These are phyloP conservation scores for Psilocybe cyanescens DNA, from an alignment of 768 basidiomycete genomes.

Conservation along the genomic window DNA sequence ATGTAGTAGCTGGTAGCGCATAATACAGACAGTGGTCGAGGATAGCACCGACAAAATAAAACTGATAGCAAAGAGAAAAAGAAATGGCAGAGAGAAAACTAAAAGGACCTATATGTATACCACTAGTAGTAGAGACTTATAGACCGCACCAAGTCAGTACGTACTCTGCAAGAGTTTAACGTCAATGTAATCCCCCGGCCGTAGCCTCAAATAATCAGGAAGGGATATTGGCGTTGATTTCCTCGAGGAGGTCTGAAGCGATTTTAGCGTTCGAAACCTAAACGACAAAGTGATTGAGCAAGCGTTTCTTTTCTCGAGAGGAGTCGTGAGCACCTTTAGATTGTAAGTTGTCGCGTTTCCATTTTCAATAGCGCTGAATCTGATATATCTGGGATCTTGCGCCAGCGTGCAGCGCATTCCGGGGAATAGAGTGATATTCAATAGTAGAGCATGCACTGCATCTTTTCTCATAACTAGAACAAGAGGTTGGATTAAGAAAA, in stretches of 20 bases:
- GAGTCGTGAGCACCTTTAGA: constrained; percentile 55
- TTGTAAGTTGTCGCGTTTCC: constrained; percentile 72
- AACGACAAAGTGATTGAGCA: constrained; percentile 2
- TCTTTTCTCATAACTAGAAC: constrained; percentile 82
- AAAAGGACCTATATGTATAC: constrained; percentile 5
- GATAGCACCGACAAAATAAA: constrained; percentile 14
- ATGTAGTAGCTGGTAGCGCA: constrained; percentile 14
- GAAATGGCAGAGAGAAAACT: constrained; percentile 5
- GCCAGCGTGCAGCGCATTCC: constrained; percentile 77
- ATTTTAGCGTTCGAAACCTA: constrained; percentile 74
- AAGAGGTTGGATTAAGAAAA: neutral
- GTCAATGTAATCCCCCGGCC: neutral
- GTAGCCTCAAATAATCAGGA: constrained; percentile 27
- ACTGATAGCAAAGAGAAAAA: constrained; percentile 9
- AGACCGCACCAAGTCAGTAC: constrained; percentile 8
- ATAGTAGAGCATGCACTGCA: constrained; percentile 72
- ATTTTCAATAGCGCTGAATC: constrained; percentile 73
- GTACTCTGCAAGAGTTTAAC: constrained; percentile 5
- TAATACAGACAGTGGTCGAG: constrained; percentile 22
- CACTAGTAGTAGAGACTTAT: constrained; percentile 5
- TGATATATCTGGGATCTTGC: constrained; percentile 79
- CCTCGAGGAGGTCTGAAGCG: constrained; percentile 68
- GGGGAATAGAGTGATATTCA: constrained; percentile 77
- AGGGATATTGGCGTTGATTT: constrained; percentile 54
- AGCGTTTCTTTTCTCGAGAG: neutral